Conservation (phyloP, 1,284 basidiomycete species). For the Kalmanozyma brasiliensis region DNA sequence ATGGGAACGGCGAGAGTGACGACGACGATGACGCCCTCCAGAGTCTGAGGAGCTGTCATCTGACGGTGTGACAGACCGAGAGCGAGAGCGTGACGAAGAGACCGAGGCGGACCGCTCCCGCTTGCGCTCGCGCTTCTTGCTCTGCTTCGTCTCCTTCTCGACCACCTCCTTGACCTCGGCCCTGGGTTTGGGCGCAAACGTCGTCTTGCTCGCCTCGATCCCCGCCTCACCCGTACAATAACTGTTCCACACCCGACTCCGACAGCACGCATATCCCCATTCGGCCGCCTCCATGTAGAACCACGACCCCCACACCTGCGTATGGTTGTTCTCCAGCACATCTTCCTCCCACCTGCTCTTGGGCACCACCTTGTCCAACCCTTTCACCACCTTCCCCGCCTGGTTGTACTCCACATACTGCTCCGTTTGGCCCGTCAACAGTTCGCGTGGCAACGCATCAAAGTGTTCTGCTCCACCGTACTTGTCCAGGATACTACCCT, state of each 20-base stretch:
- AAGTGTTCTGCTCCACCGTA: constrained; percentile 97
- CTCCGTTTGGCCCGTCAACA: constrained; percentile 92
- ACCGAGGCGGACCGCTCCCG: constrained; percentile 3
- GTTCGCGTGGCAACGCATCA: constrained; percentile 84
- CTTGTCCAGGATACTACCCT: constrained; percentile 72
- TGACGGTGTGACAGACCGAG: not conserved
- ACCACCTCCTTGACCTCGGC: not conserved
- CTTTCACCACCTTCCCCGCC: constrained; percentile 88
- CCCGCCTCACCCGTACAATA: constrained; percentile 93
- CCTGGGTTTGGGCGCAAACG: not conserved
- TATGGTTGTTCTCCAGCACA: constrained; percentile 93
- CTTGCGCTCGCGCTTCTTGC: not conserved
- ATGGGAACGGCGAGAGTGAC: not conserved
- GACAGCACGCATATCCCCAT: constrained; percentile 97
- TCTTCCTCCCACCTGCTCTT: constrained; percentile 81
- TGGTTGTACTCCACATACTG: constrained; percentile 97
- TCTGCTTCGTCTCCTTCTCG: not conserved
- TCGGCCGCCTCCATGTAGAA: constrained; percentile 77
- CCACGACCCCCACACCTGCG: constrained; percentile 94
- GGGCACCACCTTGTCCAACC: constrained; percentile 84
- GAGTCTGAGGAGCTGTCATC: not conserved
- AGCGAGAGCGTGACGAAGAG: constrained; percentile 1
- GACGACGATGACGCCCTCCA: not conserved
- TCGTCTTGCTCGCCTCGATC: constrained; percentile 77
- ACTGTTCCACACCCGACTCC: constrained; percentile 83